These are phyloP conservation scores for Trametes cubensis DNA, from an alignment of 768 basidiomycete species.

Conservation along the genomic window DNA sequence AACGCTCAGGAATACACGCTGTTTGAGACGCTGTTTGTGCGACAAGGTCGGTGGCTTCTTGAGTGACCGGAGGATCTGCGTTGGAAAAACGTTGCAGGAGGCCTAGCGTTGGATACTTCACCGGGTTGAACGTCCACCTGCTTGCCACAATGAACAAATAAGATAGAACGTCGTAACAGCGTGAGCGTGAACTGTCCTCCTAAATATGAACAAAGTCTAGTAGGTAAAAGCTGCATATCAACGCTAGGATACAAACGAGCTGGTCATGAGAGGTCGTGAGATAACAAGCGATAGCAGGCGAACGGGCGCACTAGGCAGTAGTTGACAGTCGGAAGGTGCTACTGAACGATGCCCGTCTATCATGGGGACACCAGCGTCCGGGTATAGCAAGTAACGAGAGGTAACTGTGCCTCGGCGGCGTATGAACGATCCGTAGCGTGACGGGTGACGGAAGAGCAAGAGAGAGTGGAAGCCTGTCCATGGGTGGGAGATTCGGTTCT, in stretches of 20 bases:
- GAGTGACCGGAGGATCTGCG: too few relatives aligned
- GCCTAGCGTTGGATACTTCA: too few relatives aligned
- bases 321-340: neutral
- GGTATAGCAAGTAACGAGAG: constrained; percentile 21
- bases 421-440: neutral
- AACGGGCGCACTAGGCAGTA: neutral
- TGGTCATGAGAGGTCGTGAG: constrained; percentile 22
- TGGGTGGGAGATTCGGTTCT: neutral
- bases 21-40: too few relatives aligned
- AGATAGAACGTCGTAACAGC: neutral
- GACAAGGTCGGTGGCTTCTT: too few relatives aligned
- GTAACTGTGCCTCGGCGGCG: constrained; percentile 15
- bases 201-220: neutral
- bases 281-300: neutral
- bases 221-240: neutral
- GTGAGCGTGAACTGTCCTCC: neutral
- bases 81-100: too few relatives aligned
- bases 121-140: too few relatives aligned
- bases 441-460: constrained; percentile 4
- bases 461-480: constrained; percentile 8
- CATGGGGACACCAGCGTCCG: constrained; percentile 5
- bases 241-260: constrained; percentile 12
- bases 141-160: too few relatives aligned
- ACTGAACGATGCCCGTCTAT: constrained; percentile 2
- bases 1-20: too few relatives aligned